Base-by-base conservation (phyloP, 169 alveolate species). In the Eimeria acervulina region DNA sequence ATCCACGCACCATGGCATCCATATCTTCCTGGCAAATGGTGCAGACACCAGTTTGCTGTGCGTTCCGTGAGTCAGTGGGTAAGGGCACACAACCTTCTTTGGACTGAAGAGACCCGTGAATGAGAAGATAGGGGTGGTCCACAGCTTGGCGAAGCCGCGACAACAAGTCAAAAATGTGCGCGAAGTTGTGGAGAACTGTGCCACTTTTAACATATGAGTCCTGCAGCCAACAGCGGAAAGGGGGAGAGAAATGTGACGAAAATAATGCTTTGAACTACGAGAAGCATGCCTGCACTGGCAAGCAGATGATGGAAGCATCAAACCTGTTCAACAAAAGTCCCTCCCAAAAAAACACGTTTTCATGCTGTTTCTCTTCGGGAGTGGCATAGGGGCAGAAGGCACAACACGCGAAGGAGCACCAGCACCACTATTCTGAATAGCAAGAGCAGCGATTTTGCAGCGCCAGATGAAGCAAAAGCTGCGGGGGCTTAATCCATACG, bases 111-210 rank as follows among this genome's bases (percentile, higher is more conserved):
- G 97, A 97, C 23, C 99, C 99, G 93, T 98, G 98, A 31, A 98
- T 95, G 83, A 98, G 98, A 94, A 98, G 96, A 85, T 98, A 98
- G 3, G 99, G 99, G 74, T 98, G 99, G 83, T 98, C 99, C 31
- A 98, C 99, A 19, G 99, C 99, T 95, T 98, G 99, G 28, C 99
- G 97, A 63, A 98, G 97, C 66, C 99, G 97, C 94, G 98, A 97
- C 51, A 98, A 95, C 78, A 98, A 89, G 93, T 98, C 99, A 95
- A 98, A 98, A 33, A 98, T 97, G 97, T 98, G 99, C 17, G 99
- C 99, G 88, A 97, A 98, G 97, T 98, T 98, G 96, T 98, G 99
- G 47, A 98, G 96, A 72, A 98, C 97, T 5, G 98, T 97, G 42
- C 99, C 99, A 40, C 98, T 96, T 8, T 98, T 96, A 7, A 97